Evolutionary conservation across 129 eudicot genomes (phyloP), one percentile per base, ranked within the genome.

Genomic region (Tagetes erecta): DNA sequence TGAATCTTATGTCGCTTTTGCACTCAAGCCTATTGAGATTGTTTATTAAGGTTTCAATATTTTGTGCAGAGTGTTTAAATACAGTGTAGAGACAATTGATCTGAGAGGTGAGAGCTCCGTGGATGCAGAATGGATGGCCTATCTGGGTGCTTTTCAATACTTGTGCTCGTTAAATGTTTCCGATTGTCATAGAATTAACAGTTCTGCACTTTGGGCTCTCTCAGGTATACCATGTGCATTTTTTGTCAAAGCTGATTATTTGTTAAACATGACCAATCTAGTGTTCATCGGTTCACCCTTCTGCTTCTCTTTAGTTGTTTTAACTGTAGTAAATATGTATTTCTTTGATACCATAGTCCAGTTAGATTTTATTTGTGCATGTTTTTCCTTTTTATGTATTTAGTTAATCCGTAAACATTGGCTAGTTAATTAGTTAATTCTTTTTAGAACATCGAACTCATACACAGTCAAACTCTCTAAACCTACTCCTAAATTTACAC

Each of bases 121-220:
- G 72, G 96, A 95, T 87, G 90, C 93, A 41, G 99, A 95, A 82
- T 95, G 97, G 97, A 91, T 91, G 90, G 99, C 96, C 30, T 91
- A 95, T 83, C 58, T 95, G 35, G 99, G 97, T 11, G 91, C 90
- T 59, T 91, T 91, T 64, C 85, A 67, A 1, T 83, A 82, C 85
- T 82, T 95, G 79, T 67, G 59, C 70, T 85, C 96, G 11, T 74
- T 95, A 72, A 86, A 82, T 60, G 67, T 95, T 53, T 82, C 95
- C 2, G 95, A 81, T 68, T 95, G 99, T 83, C 84, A 76, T 47
- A 82, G 82, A 60, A 80, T 95, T 76, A 86, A 62, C 78, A 91
- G 83, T 78, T 84, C 97, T 38, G 94, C 99, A 64, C 80, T 95
- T 81, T 95, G 97, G 99, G 83, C 85, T 49, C 80, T 95, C 69